phyloP scores from a whole-genome alignment of 2,329 filamentous ascomycete genomes.

The Seiridium unicorne region DNA sequence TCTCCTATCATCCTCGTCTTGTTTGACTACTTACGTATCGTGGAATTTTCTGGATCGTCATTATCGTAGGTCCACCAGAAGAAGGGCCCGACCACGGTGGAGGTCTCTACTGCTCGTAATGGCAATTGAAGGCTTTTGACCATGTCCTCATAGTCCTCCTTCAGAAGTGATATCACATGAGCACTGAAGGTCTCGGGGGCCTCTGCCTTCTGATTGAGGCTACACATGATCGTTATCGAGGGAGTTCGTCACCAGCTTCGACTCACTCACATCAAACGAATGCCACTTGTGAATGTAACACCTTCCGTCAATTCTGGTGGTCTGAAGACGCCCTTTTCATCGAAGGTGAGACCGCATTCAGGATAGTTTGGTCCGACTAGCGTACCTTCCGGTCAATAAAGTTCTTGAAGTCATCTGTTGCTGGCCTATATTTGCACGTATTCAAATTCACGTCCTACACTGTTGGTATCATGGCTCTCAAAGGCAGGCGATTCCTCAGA shows the following conservation, averaged over 20 bases:
- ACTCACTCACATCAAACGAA: neutral
- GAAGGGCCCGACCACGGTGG: slow-evolving; percentile 6
- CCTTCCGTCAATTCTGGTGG: neutral
- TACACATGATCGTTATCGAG: neutral
- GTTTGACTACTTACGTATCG: neutral
- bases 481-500: neutral
- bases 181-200: neutral
- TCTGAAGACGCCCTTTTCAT: neutral
- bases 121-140: neutral
- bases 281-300: neutral
- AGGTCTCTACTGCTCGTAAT: neutral
- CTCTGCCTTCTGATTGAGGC: neutral
- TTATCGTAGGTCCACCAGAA: slow-evolving; percentile 6
- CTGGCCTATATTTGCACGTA: neutral
- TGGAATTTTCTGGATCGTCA: neutral
- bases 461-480: neutral
- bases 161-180: neutral
- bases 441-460: neutral
- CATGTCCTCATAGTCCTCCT: neutral
- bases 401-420: slow-evolving; percentile 3
- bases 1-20: neutral
- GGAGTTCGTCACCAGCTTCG: neutral
- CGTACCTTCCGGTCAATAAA: neutral
- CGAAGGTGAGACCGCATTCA: neutral
- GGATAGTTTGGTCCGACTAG: neutral